phyloP scores from a whole-genome alignment of 495 filamentous ascomycete species.

The Tuber magnatum region DNA sequence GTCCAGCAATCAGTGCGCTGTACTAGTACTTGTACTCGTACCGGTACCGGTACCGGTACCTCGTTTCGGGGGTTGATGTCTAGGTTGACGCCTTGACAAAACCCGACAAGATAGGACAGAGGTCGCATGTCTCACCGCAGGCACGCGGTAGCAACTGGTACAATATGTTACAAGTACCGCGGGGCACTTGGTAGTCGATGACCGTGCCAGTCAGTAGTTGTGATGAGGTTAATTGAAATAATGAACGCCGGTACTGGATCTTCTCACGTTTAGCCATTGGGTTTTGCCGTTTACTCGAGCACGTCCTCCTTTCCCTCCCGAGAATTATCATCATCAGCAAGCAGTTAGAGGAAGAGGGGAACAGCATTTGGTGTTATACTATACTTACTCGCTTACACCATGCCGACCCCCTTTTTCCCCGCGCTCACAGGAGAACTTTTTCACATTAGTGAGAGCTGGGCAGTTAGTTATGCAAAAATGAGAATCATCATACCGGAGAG shows the following conservation, averaged over 20 bases:
- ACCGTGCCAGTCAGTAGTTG: background rate
- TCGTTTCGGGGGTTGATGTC: conserved; percentile 1
- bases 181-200: background rate
- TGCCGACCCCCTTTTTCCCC: background rate
- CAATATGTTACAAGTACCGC: no score
- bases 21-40: no score
- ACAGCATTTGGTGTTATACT: background rate
- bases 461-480: background rate
- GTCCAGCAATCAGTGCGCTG: background rate
- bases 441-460: background rate
- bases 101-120: background rate
- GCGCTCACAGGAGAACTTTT: background rate
- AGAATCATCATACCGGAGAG: background rate
- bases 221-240: background rate
- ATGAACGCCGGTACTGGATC: background rate
- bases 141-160: background rate
- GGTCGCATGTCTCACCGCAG: background rate
- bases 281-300: background rate
- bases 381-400: background rate
- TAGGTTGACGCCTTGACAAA: background rate
- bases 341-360: background rate
- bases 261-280: background rate
- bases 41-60: no score
- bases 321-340: background rate
- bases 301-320: background rate